Percentiles rank a stretch among this genome's conserved stretches.
Conservation (phyloP, 495 filamentous ascomycete species). For the Symbiotaphrina buchneri region DNA sequence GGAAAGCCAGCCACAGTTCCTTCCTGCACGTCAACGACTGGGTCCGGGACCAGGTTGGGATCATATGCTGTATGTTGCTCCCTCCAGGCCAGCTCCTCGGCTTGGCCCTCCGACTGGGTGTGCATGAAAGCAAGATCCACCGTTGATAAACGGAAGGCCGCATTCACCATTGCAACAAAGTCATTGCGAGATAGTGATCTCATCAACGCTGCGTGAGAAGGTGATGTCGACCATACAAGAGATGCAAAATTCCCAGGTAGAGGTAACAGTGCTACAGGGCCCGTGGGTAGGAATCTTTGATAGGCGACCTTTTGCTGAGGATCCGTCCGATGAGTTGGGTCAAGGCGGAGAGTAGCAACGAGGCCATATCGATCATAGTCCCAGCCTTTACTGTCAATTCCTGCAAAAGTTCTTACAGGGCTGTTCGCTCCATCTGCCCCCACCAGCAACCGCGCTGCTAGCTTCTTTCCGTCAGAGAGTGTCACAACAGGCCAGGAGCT, state of each 20-base stretch:
- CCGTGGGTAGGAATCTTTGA: slow-evolving; percentile 84
- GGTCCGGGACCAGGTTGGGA: slow-evolving; percentile 23
- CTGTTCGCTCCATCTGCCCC: slow-evolving; percentile 91
- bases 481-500: slow-evolving; percentile 70
- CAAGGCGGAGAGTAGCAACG: slow-evolving; percentile 65
- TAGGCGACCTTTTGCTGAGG: slow-evolving; percentile 51
- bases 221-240: slow-evolving; percentile 83
- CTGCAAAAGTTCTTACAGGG: slow-evolving; percentile 76
- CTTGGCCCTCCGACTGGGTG: slow-evolving; percentile 29
- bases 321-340: slow-evolving; percentile 25
- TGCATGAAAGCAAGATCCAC: slow-evolving; percentile 58
- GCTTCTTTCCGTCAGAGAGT: slow-evolving; percentile 30
- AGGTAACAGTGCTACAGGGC: slow-evolving; percentile 77
- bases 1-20: slow-evolving; percentile 80
- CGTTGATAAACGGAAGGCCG: slow-evolving; percentile 64
- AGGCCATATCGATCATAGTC: slow-evolving; percentile 82
- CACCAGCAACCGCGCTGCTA: slow-evolving; percentile 67
- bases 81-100: slow-evolving; percentile 65
- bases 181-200: slow-evolving; percentile 48
- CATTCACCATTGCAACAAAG: slow-evolving; percentile 77
- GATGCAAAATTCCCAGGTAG: slow-evolving; percentile 53
- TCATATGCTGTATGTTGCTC: slow-evolving; percentile 40
- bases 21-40: slow-evolving; percentile 44
- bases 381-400: slow-evolving; percentile 70
- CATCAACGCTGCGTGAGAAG: slow-evolving; percentile 51